Evolutionary conservation across 2,329 filamentous ascomycete species (phyloP).

Genomic region (Phyllosticta citribraziliensis): DNA sequence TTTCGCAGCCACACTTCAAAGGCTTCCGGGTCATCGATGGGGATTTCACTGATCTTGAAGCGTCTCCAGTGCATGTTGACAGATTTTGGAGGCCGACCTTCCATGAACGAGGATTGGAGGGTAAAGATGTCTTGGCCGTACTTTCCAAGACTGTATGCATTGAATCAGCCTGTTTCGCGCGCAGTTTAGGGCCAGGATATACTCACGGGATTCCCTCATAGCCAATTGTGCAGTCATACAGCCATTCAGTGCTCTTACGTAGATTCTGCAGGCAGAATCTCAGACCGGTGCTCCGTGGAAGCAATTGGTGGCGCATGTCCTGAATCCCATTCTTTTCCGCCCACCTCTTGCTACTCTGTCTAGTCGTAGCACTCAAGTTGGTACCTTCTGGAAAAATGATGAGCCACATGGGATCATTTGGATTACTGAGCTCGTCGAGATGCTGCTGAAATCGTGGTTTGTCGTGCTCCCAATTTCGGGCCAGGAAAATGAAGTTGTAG

Average conservation of each 20-base stretch:
- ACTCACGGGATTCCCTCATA: constrained; percentile 89
- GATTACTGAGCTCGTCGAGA: constrained; percentile 59
- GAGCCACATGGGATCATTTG: constrained; percentile 77
- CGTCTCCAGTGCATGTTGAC: constrained; percentile 96
- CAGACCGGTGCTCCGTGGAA: constrained; percentile 72
- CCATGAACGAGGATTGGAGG: constrained; percentile 74
- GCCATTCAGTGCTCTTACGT: constrained; percentile 63
- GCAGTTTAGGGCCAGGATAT: neutral
- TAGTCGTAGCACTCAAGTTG: constrained; percentile 62
- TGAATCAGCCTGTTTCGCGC: constrained; percentile 6
- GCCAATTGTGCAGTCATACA: constrained; percentile 90
- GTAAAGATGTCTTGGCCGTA: constrained; percentile 91
- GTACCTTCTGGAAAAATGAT: constrained; percentile 83
- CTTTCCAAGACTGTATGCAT: constrained; percentile 33
- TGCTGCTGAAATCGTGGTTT: constrained; percentile 65
- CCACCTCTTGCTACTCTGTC: constrained; percentile 63
- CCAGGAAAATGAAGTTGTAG: constrained; percentile 84
- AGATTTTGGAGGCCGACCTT: constrained; percentile 81
- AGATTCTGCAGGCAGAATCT: constrained; percentile 72
- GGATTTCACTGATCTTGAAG: constrained; percentile 71
- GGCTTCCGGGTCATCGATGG: constrained; percentile 58
- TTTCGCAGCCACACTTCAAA: constrained; percentile 82
- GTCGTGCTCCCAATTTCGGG: constrained; percentile 78
- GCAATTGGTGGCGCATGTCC: constrained; percentile 63
- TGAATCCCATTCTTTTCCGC: constrained; percentile 64